Evolutionary conservation across 257 asterid genomes (phyloP), one percentile per base, ranked within the genome.

Genomic region (Solanum paucissectum): DNA sequence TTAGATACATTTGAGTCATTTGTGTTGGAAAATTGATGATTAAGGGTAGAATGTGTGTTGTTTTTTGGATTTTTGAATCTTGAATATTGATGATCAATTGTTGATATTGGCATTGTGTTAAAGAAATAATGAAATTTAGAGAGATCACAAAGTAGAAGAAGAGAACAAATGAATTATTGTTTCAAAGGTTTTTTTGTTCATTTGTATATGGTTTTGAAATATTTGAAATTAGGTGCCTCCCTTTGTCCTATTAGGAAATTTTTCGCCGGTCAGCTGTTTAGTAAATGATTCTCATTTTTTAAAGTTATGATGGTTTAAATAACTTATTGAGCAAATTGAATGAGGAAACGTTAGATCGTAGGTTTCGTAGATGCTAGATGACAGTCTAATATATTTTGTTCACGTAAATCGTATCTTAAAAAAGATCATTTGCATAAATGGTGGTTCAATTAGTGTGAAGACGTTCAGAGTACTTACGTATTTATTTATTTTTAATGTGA

Each of bases 1-100:
- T 89, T 90, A 12, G 93, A 27, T 46, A 27, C 85, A 44, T 4
- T 79, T 79, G 84, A 42, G 10, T 3, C 52, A 23, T 75, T 75
- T 75, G 83, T 23, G 55, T 76, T 40, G 58, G 83, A 71, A 71
- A 69, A 69, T 66, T 66, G 73, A 66, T n/a, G 36, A 12, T 66
- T 66, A 25, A 2, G 85, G 66, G 90, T 91, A 73, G 38, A 68
- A 27, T 27, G 36, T 2, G 44, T 74, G 0, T 76, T 76, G 58
- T 42, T 81, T 29, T 33, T 81, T 44, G 84, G 9, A 4, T 44
- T 29, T 49, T 38, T 87, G 90, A 14, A 37, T 69, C 40, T 73
- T 73, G 85, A 23, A 33, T 86, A 72, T 18, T 72, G 44, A 72
- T 33, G 23, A 55, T 82, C 29, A 75, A 27, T 12, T 44, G 12